phyloP scores from a whole-genome alignment of 106 monocot genomes.

The Allium fistulosum region DNA sequence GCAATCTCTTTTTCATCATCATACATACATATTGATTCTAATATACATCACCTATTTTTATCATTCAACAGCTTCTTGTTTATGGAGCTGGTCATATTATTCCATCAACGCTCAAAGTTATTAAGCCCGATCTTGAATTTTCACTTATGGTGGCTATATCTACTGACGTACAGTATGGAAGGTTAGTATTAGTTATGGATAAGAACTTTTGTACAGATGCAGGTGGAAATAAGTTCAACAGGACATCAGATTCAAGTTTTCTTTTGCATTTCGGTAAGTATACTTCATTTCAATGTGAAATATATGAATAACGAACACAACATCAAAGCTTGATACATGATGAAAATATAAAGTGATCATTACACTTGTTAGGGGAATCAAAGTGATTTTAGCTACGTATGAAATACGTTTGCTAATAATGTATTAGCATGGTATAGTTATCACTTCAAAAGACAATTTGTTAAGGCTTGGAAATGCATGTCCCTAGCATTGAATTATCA shows the following conservation, averaged over 20 bases:
- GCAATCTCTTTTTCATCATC: too few relatives aligned
- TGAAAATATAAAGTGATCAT: too few relatives aligned
- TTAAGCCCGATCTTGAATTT: slow-evolving; percentile 53
- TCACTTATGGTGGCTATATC: slow-evolving; percentile 61
- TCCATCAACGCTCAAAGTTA: slow-evolving; percentile 59
- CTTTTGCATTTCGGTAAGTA: slow-evolving; percentile 78
- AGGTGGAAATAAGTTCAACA: slow-evolving; percentile 83
- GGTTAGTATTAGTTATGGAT: slow-evolving; percentile 78
- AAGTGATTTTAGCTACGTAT: too few relatives aligned
- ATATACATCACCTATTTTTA: not conserved
- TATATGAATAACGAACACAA: too few relatives aligned
- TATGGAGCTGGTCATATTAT: slow-evolving; percentile 71
- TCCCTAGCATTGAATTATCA: too few relatives aligned
- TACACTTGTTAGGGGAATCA: too few relatives aligned
- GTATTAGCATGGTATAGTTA: too few relatives aligned
- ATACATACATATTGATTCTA: slow-evolving; percentile 1
- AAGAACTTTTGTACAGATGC: slow-evolving; percentile 73
- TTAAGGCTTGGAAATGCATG: too few relatives aligned
- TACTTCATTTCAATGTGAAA: too few relatives aligned
- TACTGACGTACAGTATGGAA: slow-evolving; percentile 42
- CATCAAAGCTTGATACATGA: too few relatives aligned
- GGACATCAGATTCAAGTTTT: slow-evolving; percentile 77
- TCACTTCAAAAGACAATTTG: too few relatives aligned
- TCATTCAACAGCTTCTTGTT: slow-evolving; percentile 70
- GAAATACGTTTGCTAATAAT: too few relatives aligned